A percentile compares a stretch with the other conserved stretches of the same genome.
These are phyloP conservation scores for Bjerkandera adusta DNA, from an alignment of 1,284 basidiomycete genomes.

Conservation along the genomic window DNA sequence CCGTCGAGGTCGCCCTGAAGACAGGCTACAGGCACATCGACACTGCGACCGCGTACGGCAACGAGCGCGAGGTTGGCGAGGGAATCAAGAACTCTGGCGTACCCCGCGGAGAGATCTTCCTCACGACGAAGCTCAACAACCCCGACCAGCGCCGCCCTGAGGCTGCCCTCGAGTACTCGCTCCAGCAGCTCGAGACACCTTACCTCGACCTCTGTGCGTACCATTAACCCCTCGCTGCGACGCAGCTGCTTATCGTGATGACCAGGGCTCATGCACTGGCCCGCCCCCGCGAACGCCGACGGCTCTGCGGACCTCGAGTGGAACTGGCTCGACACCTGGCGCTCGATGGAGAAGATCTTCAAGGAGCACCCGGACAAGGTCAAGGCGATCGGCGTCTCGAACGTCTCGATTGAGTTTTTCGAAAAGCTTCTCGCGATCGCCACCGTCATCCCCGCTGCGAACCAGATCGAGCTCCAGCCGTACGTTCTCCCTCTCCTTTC, in stretches of 20 bases:
- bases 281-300: conserved; percentile 54
- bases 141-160: conserved; percentile 60
- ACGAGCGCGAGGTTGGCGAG: conserved; percentile 72
- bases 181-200: conserved; percentile 65
- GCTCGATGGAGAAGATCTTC: conserved; percentile 68
- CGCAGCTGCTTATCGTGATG: neutral
- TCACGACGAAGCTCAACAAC: conserved; percentile 80
- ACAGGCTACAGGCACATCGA: conserved; percentile 78
- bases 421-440: conserved; percentile 56
- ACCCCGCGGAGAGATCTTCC: conserved; percentile 65
- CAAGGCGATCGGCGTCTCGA: conserved; percentile 76
- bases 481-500: conserved; percentile 32
- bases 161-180: conserved; percentile 68
- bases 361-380: conserved; percentile 64
- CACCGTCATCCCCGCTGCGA: conserved; percentile 73
- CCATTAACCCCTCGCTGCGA: conserved; percentile 16
- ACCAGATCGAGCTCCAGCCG: conserved; percentile 81
- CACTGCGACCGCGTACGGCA: conserved; percentile 51
- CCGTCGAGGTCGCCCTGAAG: conserved; percentile 72
- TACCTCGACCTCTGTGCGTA: conserved; percentile 77
- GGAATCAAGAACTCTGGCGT: conserved; percentile 76
- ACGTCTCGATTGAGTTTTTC: conserved; percentile 63
- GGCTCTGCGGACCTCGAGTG: conserved; percentile 48
- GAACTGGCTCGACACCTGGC: conserved; percentile 80
- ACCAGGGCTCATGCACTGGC: conserved; percentile 80